Conservation (phyloP, 2,329 filamentous ascomycete genomes). For the Xylariomycetidae sp. region DNA sequence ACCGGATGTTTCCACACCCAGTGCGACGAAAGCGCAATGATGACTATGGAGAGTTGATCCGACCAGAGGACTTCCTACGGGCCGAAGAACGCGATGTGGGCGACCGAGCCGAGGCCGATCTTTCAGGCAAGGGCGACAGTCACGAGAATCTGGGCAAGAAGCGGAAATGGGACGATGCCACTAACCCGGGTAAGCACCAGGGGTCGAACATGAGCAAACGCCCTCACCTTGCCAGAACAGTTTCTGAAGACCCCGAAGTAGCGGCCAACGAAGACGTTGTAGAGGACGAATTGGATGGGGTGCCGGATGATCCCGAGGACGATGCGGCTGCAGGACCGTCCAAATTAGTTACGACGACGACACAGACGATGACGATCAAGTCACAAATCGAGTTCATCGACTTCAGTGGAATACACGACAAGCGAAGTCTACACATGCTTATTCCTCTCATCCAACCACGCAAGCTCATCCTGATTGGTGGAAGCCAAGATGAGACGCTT, state of each 20-base stretch:
- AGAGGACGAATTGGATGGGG: conserved; percentile 51
- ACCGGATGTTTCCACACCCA: conserved; percentile 86
- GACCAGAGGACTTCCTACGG: conserved; percentile 86
- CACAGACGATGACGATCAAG: conserved; percentile 59
- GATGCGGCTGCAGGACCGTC: conserved; percentile 58
- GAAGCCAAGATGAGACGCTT: conserved; percentile 70
- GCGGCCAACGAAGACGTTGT: conserved; percentile 32
- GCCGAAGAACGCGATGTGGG: conserved; percentile 82
- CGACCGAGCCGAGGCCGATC: conserved; percentile 57
- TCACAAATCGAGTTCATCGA: conserved; percentile 82
- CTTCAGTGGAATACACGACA: conserved; percentile 87
- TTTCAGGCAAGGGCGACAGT: conserved; percentile 40
- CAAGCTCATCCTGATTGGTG: conserved; percentile 88
- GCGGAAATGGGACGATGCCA: conserved; percentile 77
- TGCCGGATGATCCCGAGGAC: conserved; percentile 50
- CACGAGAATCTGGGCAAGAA: conserved; percentile 78
- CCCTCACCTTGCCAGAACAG: conserved; percentile 38
- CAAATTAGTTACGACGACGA: conserved; percentile 64
- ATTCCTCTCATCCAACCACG: conserved; percentile 90
- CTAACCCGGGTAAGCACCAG: conserved; percentile 36
- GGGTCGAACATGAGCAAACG: conserved; percentile 53
- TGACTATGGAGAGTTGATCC: conserved; percentile 90
- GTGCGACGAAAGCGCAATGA: conserved; percentile 74
- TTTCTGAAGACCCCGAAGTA: conserved; percentile 42
- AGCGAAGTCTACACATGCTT: conserved; percentile 87